Percentiles rank a stretch among this genome's conserved stretches.
Conservation (phyloP, 306 rosid genomes). For the Biancaea sappan region DNA sequence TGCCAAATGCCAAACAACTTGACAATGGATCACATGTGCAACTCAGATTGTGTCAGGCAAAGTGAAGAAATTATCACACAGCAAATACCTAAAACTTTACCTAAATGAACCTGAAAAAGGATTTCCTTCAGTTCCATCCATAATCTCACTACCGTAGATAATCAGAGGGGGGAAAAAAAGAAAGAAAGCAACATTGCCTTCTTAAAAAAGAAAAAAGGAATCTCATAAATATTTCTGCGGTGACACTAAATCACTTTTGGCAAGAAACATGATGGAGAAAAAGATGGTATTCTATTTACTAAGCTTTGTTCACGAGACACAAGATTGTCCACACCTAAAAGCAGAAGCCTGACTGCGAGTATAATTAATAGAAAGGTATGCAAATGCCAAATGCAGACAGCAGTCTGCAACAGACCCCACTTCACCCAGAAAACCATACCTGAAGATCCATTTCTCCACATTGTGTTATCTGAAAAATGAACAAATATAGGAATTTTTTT, state of each 20-base stretch:
- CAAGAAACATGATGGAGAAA: background rate
- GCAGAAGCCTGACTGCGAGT: background rate
- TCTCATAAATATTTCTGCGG: constrained; percentile 8
- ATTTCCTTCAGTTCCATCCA: background rate
- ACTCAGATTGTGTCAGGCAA: too few relatives aligned
- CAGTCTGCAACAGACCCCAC: constrained; percentile 10
- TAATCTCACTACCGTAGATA: background rate
- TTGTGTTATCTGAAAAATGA: constrained; percentile 20
- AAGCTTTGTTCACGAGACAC: background rate
- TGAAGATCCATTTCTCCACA: constrained; percentile 11
- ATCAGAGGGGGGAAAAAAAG: background rate
- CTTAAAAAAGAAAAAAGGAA: background rate
- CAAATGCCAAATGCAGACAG: constrained; percentile 34
- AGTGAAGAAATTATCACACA: too few relatives aligned
- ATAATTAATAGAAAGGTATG: background rate
- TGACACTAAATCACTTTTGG: background rate
- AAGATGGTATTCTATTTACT: background rate
- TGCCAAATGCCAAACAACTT: too few relatives aligned
- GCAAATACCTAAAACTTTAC: too few relatives aligned
- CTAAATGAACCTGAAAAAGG: too few relatives aligned
- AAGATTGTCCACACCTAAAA: background rate
- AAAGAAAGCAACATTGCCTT: background rate
- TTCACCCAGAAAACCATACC: background rate
- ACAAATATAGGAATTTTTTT: background rate
- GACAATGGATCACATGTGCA: too few relatives aligned